Evolutionary conservation across 352 stramenopile genomes (phyloP).

Genomic region (Phytophthora meadii): DNA sequence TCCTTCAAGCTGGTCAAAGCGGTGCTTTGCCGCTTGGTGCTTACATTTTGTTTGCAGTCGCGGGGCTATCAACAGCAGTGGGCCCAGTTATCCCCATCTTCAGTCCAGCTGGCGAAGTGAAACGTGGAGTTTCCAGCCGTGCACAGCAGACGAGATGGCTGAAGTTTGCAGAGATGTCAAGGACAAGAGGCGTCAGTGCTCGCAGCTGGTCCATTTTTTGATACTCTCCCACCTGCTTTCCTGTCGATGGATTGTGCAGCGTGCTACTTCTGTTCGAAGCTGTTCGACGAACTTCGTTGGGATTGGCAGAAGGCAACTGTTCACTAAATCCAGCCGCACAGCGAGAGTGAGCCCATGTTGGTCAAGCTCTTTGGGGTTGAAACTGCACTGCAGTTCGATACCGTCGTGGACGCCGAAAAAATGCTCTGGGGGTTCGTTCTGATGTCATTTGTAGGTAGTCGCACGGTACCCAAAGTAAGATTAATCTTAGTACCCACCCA

Average conservation of each 20-base stretch:
- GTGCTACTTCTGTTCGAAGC: slow-evolving; percentile 25
- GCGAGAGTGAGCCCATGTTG: background rate
- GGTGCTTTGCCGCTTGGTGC: background rate
- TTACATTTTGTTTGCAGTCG: slow-evolving; percentile 4
- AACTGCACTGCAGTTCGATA: background rate
- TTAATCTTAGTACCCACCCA: too few species aligned
- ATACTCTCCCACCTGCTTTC: slow-evolving; percentile 8
- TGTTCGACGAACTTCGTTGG: slow-evolving; percentile 19
- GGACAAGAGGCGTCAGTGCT: too few species aligned
- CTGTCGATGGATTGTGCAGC: slow-evolving; percentile 8
- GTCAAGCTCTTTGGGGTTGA: background rate
- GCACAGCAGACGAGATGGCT: slow-evolving; percentile 9
- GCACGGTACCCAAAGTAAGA: too few species aligned
- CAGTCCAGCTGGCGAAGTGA: slow-evolving; percentile 7
- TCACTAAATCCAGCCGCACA: slow-evolving; percentile 20
- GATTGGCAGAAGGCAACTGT: slow-evolving; percentile 2
- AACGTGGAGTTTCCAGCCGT: slow-evolving; percentile 6
- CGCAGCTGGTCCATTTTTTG: background rate
- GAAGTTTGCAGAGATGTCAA: too few species aligned
- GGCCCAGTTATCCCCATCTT: slow-evolving; percentile 3
- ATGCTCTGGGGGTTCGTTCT: too few species aligned
- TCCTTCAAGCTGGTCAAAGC: slow-evolving; percentile 11
- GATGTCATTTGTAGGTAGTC: too few species aligned
- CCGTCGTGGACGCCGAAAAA: too few species aligned
- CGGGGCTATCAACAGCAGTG: slow-evolving; percentile 21